Base-by-base conservation (phyloP, 257 asterid species). In the Thymus quinquecostatus region DNA sequence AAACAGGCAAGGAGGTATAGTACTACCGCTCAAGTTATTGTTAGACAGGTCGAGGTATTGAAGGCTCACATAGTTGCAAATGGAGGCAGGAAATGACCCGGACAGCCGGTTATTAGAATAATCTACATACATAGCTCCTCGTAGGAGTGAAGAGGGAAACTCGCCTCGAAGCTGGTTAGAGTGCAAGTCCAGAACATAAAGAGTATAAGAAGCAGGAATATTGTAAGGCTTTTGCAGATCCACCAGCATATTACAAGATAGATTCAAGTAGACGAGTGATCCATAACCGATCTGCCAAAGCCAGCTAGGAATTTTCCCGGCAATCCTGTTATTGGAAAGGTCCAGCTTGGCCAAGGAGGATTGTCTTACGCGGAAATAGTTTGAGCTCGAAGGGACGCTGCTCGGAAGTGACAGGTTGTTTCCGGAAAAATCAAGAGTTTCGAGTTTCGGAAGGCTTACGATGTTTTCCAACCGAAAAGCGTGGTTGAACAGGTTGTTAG, bases 361-460 rank as follows among this genome's bases (percentile, higher is more conserved):
- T 33, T 33, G 36, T 3, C 1, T 1, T 33, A 33, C 36, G 3
- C 1, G 36, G 36, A 3, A 33, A 33, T 33, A 1, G 36, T 33
- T 33, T 33, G 36, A 33, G 3, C 36, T 33, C 3, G 36, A 33
- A 33, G 36, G 36, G 36, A 33, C 3, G 7, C 7, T 51, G 21
- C 21, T 68, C 11, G 50, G n/a, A 44, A 84, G 41, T 54, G 78
- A 10, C 77, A 86, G 28, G 32, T 66, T 71, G 60, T 86, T 86
- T 62, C 72, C 33, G 32, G 83, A 79, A 68, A 86, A 85, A 54
- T 80, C 85, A 0, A 83, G 79, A 3, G n/a, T n/a, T n/a, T n/a
- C n/a, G n/a, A n/a, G n/a, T n/a, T n/a, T n/a, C n/a, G n/a, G n/a
- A n/a, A n/a, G n/a, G n/a, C n/a, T n/a, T n/a, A n/a, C n/a, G n/a